Evolutionary conservation across 2,329 filamentous ascomycete genomes (phyloP), one percentile per base, ranked within the genome.

Genomic region (Fusarium pseudocircinatum): DNA sequence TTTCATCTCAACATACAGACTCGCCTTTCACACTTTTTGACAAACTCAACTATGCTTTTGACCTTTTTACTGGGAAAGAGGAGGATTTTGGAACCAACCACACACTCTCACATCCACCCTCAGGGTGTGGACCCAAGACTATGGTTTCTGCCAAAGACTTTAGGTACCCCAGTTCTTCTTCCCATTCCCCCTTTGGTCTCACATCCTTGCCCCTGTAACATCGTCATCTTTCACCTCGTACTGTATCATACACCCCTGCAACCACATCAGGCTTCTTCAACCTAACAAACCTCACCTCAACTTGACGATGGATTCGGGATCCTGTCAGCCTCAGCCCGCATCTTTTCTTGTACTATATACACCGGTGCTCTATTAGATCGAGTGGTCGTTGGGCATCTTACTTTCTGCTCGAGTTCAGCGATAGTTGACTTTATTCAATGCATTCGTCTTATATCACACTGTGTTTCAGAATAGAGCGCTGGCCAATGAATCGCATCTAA

Each of bases 401-500:
- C 39, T 28, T 46, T 32, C 34, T 37, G 18, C 24, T 20, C 15
- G 18, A 47, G 42, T 50, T 24, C 18, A 43, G 24, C 14, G 26
- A 26, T 30, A 13, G 10, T n/a, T 42, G 37, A 26, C 56, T 49
- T 63, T 13, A 39, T 43, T 18, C 28, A 18, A 56, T 36, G 24
- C 56, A 36, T 22, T 50, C 42, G 8, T 50, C 37, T 52, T 49
- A 47, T 46, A 46, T 10, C 28, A 18, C 24, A 16, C 53, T 24
- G 15, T 28, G 36, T 60, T 60, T 64, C 39, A 34, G 16, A 37
- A 24, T n/a, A 47, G 34, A 50, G 28, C 22, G 18, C 32, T 36
- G 42, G 20, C 61, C 44, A 49, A 39, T 49, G 34, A 63, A 56
- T 49, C 32, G 18, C 43, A 39, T 70, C 79, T 82, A 71, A 82